Percentiles rank a stretch among this genome's conserved stretches.
Evolutionary conservation across 352 stramenopile species (phyloP).

Genomic region (Peronospora belbahrii): DNA sequence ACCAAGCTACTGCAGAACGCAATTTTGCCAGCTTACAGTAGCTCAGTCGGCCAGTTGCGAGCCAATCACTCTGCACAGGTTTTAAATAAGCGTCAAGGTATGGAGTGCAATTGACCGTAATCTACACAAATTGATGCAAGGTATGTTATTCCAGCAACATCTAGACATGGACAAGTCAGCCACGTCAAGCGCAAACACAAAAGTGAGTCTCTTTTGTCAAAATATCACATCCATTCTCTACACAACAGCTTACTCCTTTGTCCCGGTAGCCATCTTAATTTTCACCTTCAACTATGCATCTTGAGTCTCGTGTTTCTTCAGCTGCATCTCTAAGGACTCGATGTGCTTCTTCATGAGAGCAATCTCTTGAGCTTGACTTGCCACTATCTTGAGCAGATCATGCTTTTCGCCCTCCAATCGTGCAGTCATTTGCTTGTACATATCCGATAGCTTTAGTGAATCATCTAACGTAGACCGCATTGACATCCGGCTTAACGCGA

Average conservation of each 20-base stretch:
- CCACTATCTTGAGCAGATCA: slow-evolving; percentile 60
- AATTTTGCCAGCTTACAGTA: too few relatives aligned
- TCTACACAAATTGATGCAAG: not conserved
- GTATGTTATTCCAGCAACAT: not conserved
- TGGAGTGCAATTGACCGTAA: slow-evolving; percentile 5
- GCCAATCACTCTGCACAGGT: too few relatives aligned
- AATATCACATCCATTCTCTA: slow-evolving; percentile 32
- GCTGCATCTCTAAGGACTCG: slow-evolving; percentile 50
- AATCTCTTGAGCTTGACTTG: slow-evolving; percentile 64
- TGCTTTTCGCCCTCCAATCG: slow-evolving; percentile 69
- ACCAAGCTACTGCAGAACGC: too few relatives aligned
- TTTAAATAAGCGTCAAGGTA: slow-evolving; percentile 6
- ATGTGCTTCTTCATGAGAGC: slow-evolving; percentile 73
- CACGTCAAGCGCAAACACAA: slow-evolving; percentile 1
- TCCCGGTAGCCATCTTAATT: slow-evolving; percentile 3
- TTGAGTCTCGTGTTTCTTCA: slow-evolving; percentile 34
- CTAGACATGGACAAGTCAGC: slow-evolving; percentile 2
- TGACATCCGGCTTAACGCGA: slow-evolving; percentile 27
- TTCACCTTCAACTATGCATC: slow-evolving; percentile 14
- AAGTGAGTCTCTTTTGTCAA: slow-evolving; percentile 3
- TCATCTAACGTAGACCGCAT: slow-evolving; percentile 48
- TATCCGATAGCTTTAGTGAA: slow-evolving; percentile 55
- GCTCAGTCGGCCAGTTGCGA: too few relatives aligned
- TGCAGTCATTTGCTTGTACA: slow-evolving; percentile 81
- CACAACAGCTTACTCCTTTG: slow-evolving; percentile 21